phyloP scores from a whole-genome alignment of 306 rosid species.

The Cucurbita maxima region DNA sequence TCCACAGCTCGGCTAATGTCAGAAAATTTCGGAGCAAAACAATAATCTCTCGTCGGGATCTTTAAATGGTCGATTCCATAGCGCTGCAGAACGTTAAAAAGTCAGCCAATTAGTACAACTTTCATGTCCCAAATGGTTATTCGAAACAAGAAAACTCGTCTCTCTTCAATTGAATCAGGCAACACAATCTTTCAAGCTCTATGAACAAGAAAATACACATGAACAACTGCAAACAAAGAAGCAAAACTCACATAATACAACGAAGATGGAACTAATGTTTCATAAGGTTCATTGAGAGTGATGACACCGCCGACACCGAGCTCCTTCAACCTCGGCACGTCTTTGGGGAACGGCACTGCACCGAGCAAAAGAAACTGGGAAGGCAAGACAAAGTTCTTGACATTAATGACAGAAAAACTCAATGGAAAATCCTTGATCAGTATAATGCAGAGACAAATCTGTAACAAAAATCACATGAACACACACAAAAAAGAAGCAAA shows the following conservation, averaged over 20 bases:
- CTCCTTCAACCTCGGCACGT: constrained; percentile 76
- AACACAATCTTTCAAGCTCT: not conserved
- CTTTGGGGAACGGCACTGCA: constrained; percentile 95
- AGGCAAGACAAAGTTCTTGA: not conserved
- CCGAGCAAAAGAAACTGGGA: constrained; percentile 67
- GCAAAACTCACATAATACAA: constrained; percentile 46
- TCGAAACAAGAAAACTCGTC: not conserved
- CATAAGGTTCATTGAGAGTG: constrained; percentile 85
- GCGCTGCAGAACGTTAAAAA: constrained; percentile 35
- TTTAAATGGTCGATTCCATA: constrained; percentile 86
- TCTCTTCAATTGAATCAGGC: not conserved
- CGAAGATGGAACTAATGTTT: constrained; percentile 75
- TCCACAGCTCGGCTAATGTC: constrained; percentile 81
- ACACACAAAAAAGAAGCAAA: not conserved
- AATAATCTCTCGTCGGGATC: constrained; percentile 92
- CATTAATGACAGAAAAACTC: not conserved
- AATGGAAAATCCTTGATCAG: not conserved
- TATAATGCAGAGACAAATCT: not conserved
- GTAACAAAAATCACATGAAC: not conserved
- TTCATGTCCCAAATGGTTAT: not conserved
- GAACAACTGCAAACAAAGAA: constrained; percentile 1
- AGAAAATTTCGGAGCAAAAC: constrained; percentile 77
- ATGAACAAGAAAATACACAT: not conserved
- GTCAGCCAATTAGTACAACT: not conserved
- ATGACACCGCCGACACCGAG: constrained; percentile 95